Evolutionary conservation across 177 flowering plant genomes (phyloP).

Genomic region (Telopea speciosissima): DNA sequence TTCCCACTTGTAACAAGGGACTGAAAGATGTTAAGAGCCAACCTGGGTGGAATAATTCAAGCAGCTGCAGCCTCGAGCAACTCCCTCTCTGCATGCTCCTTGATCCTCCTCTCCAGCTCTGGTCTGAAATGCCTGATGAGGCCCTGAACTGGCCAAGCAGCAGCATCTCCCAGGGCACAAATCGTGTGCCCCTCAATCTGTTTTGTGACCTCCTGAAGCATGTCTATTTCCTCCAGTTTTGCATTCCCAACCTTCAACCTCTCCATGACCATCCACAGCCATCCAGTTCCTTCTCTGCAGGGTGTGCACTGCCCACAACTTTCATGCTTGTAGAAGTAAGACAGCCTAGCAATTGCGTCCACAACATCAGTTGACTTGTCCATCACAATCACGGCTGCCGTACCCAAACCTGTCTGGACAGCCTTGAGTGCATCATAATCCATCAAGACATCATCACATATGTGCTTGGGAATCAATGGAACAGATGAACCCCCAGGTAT

Average conservation of each 20-base stretch:
- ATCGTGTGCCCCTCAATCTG: slow-evolving; percentile 98
- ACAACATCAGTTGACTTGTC: slow-evolving; percentile 97
- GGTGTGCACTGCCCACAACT: slow-evolving; percentile 99
- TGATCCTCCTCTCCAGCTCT: slow-evolving; percentile 93
- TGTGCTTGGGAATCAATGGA: slow-evolving; percentile 73
- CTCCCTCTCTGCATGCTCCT: slow-evolving; percentile 80
- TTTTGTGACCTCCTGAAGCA: slow-evolving; percentile 96
- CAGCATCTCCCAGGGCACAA: slow-evolving; percentile 96
- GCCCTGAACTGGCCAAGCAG: slow-evolving; percentile 99
- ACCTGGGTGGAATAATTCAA: slow-evolving; percentile 35
- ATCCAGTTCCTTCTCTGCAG: slow-evolving; percentile 95
- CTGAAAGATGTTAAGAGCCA: slow-evolving; percentile 8
- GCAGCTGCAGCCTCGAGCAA: slow-evolving; percentile 69
- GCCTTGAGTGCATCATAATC: slow-evolving; percentile 97
- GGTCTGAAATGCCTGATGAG: slow-evolving; percentile 89
- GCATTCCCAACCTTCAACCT: slow-evolving; percentile 91
- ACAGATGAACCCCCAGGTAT: slow-evolving; percentile 98
- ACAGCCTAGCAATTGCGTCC: slow-evolving; percentile 93
- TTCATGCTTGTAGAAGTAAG: slow-evolving; percentile 96
- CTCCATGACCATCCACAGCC: slow-evolving; percentile 99
- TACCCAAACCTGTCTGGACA: slow-evolving; percentile 81
- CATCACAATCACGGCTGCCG: slow-evolving; percentile 97
- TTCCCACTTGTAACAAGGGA: background rate
- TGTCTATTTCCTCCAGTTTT: slow-evolving; percentile 88
- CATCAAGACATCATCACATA: slow-evolving; percentile 93